Evolutionary conservation across 176 grass and related monocot genomes (phyloP), one percentile per base, ranked within the genome.

Genomic region (Coix lacrymajobi): DNA sequence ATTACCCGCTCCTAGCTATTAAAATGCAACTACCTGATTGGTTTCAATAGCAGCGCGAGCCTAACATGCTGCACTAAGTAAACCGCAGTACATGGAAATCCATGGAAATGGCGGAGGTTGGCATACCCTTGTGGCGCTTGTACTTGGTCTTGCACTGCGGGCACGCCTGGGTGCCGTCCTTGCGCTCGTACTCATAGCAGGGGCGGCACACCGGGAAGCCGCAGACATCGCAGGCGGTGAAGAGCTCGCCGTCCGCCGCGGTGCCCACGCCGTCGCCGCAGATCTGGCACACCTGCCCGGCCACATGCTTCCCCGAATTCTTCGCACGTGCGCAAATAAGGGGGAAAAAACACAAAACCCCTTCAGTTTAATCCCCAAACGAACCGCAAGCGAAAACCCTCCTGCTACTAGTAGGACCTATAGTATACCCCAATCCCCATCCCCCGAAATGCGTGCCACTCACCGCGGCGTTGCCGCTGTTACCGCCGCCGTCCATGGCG

Each of bases 131-230:
- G 83, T 92, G 95, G 45, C 92, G 90, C 81, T 92, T 97, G 90
- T 94, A 94, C 83, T 93, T 92, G 79, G 90, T 94, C 86, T 97
- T 97, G 95, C 95, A 97, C 83, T 97, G 95, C 29, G 95, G 95
- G 74, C 95, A 97, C 46, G 87, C 86, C 76, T 93, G 92, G 28
- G 80, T 91, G 11, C 95, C 95, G 25, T 93, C 90, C 81, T 90
- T 88, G 80, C 95, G 90, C 84, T 95, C 92, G 83, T 98, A 98
- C 82, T 95, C 92, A 62, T 98, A 98, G 90, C 95, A 98, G 16
- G 88, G 90, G 29, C 95, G 89, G 83, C 95, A 98, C 43, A 98
- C 85, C 28, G 95, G 95, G 76, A 91, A 98, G 17, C 83, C 84
- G 76, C 95, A 98, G 48, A 92, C 92, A 41, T 90, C 88, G 84